Percentiles rank a stretch among this genome's conserved stretches.
Conservation (phyloP, 2,329 filamentous ascomycete species). For the Ceratocystis ficicola region DNA sequence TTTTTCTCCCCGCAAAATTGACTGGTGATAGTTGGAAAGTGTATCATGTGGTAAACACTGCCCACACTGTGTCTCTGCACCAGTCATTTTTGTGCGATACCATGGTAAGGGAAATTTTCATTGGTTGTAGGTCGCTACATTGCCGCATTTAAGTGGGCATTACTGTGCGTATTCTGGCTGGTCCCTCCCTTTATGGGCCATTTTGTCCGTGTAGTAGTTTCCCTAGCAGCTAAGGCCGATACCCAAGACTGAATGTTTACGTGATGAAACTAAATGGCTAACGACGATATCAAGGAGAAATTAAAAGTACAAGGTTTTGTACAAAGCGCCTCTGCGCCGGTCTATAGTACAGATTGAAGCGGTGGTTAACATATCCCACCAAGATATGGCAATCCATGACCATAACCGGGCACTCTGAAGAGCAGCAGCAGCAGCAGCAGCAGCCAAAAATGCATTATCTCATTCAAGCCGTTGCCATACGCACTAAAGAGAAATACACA, state of each 20-base stretch:
- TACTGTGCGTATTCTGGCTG: slow-evolving; percentile 15
- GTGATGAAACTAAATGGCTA: neutral
- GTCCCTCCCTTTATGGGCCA: neutral
- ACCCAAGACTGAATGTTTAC: too few relatives aligned
- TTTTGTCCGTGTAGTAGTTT: neutral
- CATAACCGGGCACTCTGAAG: neutral
- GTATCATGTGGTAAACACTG: slow-evolving; percentile 12
- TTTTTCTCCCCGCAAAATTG: slow-evolving; percentile 16
- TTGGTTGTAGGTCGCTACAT: neutral
- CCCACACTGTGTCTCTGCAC: neutral
- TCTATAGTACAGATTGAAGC: slow-evolving; percentile 9
- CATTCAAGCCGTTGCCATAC: neutral
- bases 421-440: neutral
- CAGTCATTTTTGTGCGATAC: neutral
- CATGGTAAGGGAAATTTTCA: neutral
- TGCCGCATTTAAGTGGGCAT: slow-evolving; percentile 5
- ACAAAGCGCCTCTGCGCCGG: neutral
- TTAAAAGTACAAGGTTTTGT: neutral
- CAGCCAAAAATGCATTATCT: too few relatives aligned
- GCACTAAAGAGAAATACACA: slow-evolving; percentile 14
- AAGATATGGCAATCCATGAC: neutral
- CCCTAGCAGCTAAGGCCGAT: neutral
- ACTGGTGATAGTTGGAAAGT: slow-evolving; percentile 14
- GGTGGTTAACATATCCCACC: neutral
- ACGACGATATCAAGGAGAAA: neutral